Base-by-base conservation (phyloP, 495 filamentous ascomycete species). In the Lepidopterella palustris region DNA sequence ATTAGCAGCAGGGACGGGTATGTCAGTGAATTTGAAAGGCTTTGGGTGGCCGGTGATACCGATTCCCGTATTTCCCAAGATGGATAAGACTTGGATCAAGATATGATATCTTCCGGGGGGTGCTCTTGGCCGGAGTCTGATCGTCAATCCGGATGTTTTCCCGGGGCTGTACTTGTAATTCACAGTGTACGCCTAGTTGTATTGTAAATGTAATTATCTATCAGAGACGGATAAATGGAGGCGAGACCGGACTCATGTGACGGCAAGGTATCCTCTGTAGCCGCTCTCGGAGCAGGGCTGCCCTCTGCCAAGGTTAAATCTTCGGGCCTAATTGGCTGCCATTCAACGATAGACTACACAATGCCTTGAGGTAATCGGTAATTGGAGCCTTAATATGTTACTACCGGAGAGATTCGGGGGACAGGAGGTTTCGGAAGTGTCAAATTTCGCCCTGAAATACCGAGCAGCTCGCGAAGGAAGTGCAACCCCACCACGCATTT, bases 331-430 rank as follows among this genome's bases (percentile, higher is more conserved):
- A 57, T 25, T 57, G 11, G 48, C 13, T 21, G 27, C 28, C 53
- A 6, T 28, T 11, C 21, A 5, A 45, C 59, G 55, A 56, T 56
- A 58, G 23, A 42, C 29, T 13, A 11, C 49, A 24, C 11, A 50
- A 62, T 40, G 45, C 39, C n/a, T 28, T 62, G 35, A 55, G 47
- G 61, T 49, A 58, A 20, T 45, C 64, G 59, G 64, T 24, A 59
- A 47, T 54, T 32, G 23, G n/a, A 58, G 50, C 52, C 42, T 39
- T 25, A n/a, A 45, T 18, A 49, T 18, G 24, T 45, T 49, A 24
- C 48, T 35, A 53, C 51, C 61, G 62, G 62, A 49, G 58, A 65
- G 60, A 67, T 24, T 61, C 64, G 64, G 64, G 40, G 52, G 54
- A 32, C 13, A 39, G 13, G 18, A 54, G 26, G 5, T 25, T 10